Base-by-base conservation (phyloP, 2,329 filamentous ascomycete species). In the Exophiala calicioides region DNA sequence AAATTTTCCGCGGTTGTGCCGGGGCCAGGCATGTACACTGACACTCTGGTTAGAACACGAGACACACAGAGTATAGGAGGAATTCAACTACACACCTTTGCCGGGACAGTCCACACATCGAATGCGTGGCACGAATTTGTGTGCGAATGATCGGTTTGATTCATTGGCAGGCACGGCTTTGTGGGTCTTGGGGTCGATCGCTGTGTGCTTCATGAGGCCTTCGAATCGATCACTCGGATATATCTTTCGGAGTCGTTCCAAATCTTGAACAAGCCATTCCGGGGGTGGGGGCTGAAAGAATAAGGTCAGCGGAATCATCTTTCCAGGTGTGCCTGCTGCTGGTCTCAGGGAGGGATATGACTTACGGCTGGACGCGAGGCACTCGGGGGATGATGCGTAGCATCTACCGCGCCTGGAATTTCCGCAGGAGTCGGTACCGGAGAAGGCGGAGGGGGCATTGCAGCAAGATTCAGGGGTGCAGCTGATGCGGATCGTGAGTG, bases 61-160 rank as follows among this genome's bases (percentile, higher is more conserved):
- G n/a, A n/a, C n/a, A n/a, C n/a, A n/a, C n/a, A n/a, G n/a, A n/a
- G n/a, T n/a, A n/a, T n/a, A n/a, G n/a, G n/a, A n/a, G n/a, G n/a
- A n/a, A n/a, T n/a, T n/a, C n/a, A n/a, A n/a, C n/a, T n/a, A n/a
- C n/a, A n/a, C n/a, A 27, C 15, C 39, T 68, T 96, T 97, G 21
- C 88, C 89, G 0, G 89, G 88, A 65, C 93, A 97, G 66, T 98
- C 93, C 35, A 85, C 81, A 66, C 93, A 98, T 48, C 88, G 80
- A 55, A 98, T 96, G 39, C 93, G 79, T 6, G 93, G 93, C 38
- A 95, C 75, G 68, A 86, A 97, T 69, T 87, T 86, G 58, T 85
- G 88, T 60, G 85, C 87, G 52, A 88, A 74, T 52, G 85, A 68
- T 39, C 80, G 51, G 77, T 73, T 43, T 62, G 67, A 50, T 66